phyloP scores from a whole-genome alignment of 371 early-diverging fungal species.

The Nematocida sp. region DNA sequence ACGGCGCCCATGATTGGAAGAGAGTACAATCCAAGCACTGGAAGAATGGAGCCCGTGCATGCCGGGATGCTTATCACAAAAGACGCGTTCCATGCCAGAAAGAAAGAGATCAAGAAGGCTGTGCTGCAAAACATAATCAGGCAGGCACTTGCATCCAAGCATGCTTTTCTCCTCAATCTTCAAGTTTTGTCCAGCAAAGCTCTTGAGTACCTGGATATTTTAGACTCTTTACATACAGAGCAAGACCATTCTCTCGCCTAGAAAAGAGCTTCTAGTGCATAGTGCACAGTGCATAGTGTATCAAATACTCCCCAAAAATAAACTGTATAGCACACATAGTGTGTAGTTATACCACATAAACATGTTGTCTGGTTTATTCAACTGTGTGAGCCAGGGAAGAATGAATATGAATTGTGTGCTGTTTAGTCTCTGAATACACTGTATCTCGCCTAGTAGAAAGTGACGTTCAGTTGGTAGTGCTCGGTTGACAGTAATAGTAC shows the following conservation, averaged over 20 bases:
- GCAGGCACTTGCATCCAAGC: background rate
- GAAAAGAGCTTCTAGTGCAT: background rate
- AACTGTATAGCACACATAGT: too few species aligned
- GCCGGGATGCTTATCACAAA: slow-evolving; percentile 11
- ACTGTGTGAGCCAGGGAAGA: too few species aligned
- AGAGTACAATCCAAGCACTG: background rate
- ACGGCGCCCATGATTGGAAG: slow-evolving; percentile 33
- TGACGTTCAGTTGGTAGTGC: too few species aligned
- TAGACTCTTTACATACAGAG: slow-evolving; percentile 3
- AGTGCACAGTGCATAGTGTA: background rate
- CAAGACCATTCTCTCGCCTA: too few species aligned
- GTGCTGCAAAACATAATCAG: background rate
- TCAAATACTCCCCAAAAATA: slow-evolving; percentile 12
- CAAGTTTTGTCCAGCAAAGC: background rate
- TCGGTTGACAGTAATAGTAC: too few species aligned
- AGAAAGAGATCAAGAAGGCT: background rate
- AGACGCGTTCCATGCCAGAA: background rate
- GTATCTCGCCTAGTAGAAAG: too few species aligned
- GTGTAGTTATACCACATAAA: too few species aligned
- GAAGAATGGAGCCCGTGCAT: background rate
- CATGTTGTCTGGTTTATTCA: too few species aligned
- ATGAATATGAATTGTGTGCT: too few species aligned
- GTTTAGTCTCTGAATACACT: too few species aligned
- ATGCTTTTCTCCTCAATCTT: slow-evolving; percentile 25
- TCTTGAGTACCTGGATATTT: slow-evolving; percentile 2